Conservation (phyloP, 2,329 filamentous ascomycete genomes). For the Colletotrichum tropicicola region DNA sequence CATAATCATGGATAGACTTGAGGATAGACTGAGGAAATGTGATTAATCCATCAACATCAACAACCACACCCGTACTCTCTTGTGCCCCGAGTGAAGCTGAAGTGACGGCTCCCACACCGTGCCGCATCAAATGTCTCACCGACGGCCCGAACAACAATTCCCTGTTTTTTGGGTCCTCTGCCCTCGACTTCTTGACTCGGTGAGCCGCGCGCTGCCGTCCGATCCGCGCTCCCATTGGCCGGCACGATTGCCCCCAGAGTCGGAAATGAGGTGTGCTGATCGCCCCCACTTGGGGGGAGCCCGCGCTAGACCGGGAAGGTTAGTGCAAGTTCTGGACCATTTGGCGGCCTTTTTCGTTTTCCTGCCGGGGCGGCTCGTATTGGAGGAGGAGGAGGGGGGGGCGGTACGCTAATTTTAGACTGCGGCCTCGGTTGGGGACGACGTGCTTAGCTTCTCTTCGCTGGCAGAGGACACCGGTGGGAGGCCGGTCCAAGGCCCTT, state of each 20-base stretch:
- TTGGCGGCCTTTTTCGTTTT: not conserved
- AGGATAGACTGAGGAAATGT: conserved; percentile 29
- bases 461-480: no score
- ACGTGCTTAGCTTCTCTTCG: no score
- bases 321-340: conserved; percentile 11
- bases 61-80: not conserved
- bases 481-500: no score
- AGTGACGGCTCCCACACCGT: not conserved
- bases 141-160: not conserved
- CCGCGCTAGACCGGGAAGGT: conserved; percentile 9
- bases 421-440: no score
- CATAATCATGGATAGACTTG: conserved; percentile 28
- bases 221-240: not conserved
- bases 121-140: not conserved
- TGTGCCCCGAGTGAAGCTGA: not conserved
- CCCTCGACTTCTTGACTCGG: conserved; percentile 14
- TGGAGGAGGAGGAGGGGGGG: not conserved
- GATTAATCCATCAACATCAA: conserved; percentile 23
- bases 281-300: not conserved
- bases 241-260: not conserved
- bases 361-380: not conserved
- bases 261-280: conserved; percentile 29
- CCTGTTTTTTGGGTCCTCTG: not conserved
- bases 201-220: not conserved
- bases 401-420: not conserved